phyloP scores from a whole-genome alignment of 768 basidiomycete species.

The Suillus subaureus region DNA sequence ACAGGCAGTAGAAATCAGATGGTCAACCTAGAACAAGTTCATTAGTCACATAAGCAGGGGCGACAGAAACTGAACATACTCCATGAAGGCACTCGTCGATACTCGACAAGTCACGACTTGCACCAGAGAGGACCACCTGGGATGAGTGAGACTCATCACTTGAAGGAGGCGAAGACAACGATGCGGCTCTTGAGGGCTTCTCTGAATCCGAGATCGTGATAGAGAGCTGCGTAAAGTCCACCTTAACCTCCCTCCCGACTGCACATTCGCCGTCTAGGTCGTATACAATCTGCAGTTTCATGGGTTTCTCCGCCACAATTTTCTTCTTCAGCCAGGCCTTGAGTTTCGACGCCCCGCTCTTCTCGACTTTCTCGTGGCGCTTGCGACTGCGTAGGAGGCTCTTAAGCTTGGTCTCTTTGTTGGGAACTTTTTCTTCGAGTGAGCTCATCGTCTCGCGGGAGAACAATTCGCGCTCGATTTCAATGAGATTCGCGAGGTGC shows the following conservation, averaged over 20 bases:
- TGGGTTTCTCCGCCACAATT: constrained; percentile 42
- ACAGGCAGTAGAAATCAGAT: constrained; percentile 54
- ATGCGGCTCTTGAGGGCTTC: constrained; percentile 14
- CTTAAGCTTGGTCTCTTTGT: constrained; percentile 42
- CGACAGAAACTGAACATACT: constrained; percentile 39
- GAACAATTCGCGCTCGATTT: constrained; percentile 38
- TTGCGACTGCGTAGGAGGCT: constrained; percentile 46
- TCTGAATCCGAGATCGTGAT: constrained; percentile 28
- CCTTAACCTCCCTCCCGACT: constrained; percentile 41
- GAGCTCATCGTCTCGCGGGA: constrained; percentile 22
- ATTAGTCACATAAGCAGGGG: constrained; percentile 13
- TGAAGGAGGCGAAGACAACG: constrained; percentile 12
- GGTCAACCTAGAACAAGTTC: constrained; percentile 47
- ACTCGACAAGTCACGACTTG: constrained; percentile 55
- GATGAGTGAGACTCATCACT: constrained; percentile 42
- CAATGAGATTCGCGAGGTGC: constrained; percentile 36
- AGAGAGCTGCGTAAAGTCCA: constrained; percentile 19
- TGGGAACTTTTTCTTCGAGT: constrained; percentile 26
- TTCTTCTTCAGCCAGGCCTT: constrained; percentile 70
- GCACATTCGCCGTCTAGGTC: constrained; percentile 45
- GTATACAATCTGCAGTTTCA: constrained; percentile 40
- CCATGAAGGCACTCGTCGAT: constrained; percentile 56
- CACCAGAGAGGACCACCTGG: constrained; percentile 52
- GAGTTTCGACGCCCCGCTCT: constrained; percentile 48
- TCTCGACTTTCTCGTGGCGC: constrained; percentile 33